Percentiles rank a stretch among this genome's conserved stretches.
These are phyloP conservation scores for Globisporangium orthogonon DNA, from an alignment of 352 stramenopile species.

Conservation along the genomic window DNA sequence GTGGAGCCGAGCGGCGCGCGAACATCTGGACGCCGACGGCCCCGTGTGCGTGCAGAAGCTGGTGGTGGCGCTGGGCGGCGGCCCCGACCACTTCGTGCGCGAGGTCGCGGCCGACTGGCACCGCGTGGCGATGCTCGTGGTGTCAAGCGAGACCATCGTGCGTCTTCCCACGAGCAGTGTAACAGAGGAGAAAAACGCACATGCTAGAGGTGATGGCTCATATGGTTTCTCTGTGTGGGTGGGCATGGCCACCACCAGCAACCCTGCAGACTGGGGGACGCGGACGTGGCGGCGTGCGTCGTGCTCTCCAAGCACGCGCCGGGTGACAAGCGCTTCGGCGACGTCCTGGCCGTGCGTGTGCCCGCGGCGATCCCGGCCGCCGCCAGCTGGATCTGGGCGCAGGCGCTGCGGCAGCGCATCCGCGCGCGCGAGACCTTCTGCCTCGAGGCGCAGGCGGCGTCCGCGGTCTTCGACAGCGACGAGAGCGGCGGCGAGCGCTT, in stretches of 20 bases:
- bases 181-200: no score
- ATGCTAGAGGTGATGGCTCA: not conserved
- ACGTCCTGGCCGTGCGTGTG: constrained; percentile 32
- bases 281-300: constrained; percentile 15
- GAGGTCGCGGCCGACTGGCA: constrained; percentile 38
- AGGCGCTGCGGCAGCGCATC: constrained; percentile 33
- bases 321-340: constrained; percentile 24
- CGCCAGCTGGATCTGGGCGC: constrained; percentile 45
- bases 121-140: constrained; percentile 41
- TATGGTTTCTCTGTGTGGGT: not conserved
- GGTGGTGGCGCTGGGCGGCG: constrained; percentile 38
- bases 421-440: constrained; percentile 40
- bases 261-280: constrained; percentile 18
- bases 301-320: constrained; percentile 36
- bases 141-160: constrained; percentile 43
- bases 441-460: constrained; percentile 48
- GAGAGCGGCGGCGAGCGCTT: constrained; percentile 17
- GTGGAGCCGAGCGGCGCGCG: constrained; percentile 42
- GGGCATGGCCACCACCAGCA: constrained; percentile 11
- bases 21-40: constrained; percentile 7
- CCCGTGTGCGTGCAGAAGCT: constrained; percentile 25
- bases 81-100: constrained; percentile 39
- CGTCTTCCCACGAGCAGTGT: no score
- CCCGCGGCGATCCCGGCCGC: constrained; percentile 30
- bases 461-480: constrained; percentile 45